Conservation (phyloP, 2,329 filamentous ascomycete genomes). For the Colletotrichum abscissum region DNA sequence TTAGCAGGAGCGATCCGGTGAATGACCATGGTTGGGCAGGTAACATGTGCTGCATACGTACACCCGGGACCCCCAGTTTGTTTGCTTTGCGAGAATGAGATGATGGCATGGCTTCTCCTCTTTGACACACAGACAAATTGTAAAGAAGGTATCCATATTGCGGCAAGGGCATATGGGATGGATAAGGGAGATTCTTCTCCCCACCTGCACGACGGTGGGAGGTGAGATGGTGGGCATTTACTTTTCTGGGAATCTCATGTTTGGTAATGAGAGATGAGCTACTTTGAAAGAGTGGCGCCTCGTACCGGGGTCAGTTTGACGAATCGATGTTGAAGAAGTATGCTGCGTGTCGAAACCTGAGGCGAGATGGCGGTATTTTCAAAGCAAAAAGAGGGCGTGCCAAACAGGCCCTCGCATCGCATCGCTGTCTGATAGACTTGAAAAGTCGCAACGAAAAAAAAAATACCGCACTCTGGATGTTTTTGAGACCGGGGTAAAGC, state of each 20-base stretch:
- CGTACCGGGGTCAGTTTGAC: no score
- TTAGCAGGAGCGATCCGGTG: no score
- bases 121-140: no score
- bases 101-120: no score
- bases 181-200: background rate
- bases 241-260: constrained; percentile 1
- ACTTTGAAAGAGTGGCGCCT: background rate
- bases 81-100: no score
- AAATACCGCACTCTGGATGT: constrained; percentile 6
- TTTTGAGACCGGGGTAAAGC: background rate
- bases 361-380: background rate
- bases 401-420: background rate
- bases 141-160: no score
- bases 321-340: background rate
- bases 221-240: constrained; percentile 7
- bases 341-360: background rate
- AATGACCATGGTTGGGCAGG: no score
- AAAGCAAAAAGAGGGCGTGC: background rate
- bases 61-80: no score
- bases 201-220: background rate
- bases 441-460: background rate
- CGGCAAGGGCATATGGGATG: background rate
- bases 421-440: background rate
- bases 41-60: no score
- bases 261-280: background rate